Percentiles rank a stretch among this genome's conserved stretches.
Conservation (phyloP, 2,329 filamentous ascomycete genomes). For the Scedosporium aurantiacum region DNA sequence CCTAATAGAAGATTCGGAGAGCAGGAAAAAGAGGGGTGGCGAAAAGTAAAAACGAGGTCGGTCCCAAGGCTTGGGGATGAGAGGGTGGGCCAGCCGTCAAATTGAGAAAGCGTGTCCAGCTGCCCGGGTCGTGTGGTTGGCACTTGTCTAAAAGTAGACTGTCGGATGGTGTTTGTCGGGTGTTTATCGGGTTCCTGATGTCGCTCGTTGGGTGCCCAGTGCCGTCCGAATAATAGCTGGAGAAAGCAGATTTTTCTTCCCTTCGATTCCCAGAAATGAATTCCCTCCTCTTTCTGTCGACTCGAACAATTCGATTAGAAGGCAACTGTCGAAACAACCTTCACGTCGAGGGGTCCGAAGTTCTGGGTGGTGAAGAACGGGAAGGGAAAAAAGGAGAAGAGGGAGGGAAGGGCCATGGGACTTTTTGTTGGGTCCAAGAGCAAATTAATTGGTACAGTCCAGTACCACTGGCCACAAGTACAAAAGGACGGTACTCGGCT, state of each 20-base stretch:
- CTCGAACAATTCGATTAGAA: not conserved
- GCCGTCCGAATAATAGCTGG: not conserved
- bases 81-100: not conserved
- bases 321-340: not conserved
- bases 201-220: not conserved
- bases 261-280: not conserved
- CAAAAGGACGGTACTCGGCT: not conserved
- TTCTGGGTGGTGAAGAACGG: conserved; percentile 1
- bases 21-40: not conserved
- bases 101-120: conserved; percentile 1
- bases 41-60: not conserved
- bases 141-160: not conserved
- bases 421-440: conserved; percentile 3
- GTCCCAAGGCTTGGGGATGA: no score
- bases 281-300: not conserved
- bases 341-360: not conserved
- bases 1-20: not conserved
- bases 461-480: not conserved
- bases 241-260: not conserved
- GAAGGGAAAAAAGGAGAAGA: conserved; percentile 1
- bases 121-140: not conserved
- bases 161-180: not conserved
- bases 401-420: conserved; percentile 1
- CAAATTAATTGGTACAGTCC: not conserved
- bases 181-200: not conserved